phyloP scores from a whole-genome alignment of 2,329 filamentous ascomycete genomes.

The Clonostachys sp. region DNA sequence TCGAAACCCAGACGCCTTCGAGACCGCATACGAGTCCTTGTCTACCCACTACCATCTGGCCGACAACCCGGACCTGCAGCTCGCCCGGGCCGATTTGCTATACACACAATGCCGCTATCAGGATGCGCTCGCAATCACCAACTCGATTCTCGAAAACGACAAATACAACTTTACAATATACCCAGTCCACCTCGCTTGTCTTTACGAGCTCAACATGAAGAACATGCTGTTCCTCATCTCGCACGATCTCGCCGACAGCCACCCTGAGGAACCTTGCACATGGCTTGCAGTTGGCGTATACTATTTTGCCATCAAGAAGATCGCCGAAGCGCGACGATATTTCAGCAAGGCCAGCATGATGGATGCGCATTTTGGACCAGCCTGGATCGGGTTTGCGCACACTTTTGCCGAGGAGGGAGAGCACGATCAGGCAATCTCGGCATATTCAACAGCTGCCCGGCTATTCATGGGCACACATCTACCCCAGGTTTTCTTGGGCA shows the following conservation, averaged over 20 bases:
- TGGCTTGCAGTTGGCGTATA: constrained; percentile 96
- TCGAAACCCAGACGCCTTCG: constrained; percentile 77
- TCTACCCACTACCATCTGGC: constrained; percentile 89
- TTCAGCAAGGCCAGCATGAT: constrained; percentile 98
- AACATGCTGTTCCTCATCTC: constrained; percentile 89
- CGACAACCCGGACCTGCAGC: constrained; percentile 82
- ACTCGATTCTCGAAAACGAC: constrained; percentile 74
- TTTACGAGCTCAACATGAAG: constrained; percentile 82
- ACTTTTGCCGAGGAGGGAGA: constrained; percentile 97
- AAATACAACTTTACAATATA: constrained; percentile 87
- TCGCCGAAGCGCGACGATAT: constrained; percentile 89
- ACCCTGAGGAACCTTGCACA: constrained; percentile 84
- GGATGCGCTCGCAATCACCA: constrained; percentile 80
- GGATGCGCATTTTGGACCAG: constrained; percentile 94
- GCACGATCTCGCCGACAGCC: constrained; percentile 86
- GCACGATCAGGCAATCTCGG: constrained; percentile 96
- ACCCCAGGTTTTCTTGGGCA: constrained; percentile 91
- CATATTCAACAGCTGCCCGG: constrained; percentile 91
- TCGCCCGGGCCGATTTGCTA: constrained; percentile 84
- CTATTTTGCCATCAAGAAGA: constrained; percentile 83
- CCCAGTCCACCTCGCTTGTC: constrained; percentile 84
- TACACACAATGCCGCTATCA: constrained; percentile 94
- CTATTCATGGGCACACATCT: constrained; percentile 96
- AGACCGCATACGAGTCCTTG: constrained; percentile 81
- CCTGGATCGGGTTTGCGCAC: constrained; percentile 98